These are phyloP conservation scores for Lathyrus aphaca DNA, from an alignment of 306 rosid species.

Conservation along the genomic window DNA sequence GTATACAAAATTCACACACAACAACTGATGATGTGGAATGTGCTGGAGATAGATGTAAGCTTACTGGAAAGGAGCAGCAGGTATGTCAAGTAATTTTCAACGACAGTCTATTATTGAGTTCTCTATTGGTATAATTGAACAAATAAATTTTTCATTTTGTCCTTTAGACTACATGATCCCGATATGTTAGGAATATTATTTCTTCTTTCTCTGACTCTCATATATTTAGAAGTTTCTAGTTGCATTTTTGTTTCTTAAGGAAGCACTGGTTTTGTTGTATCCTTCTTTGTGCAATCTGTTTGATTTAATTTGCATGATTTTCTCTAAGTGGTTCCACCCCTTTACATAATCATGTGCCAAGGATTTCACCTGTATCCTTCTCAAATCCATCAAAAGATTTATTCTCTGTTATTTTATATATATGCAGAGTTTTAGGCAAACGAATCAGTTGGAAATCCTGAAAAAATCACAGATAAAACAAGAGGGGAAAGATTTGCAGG, in stretches of 20 bases:
- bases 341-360: constrained; percentile 22
- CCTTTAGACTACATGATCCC: constrained; percentile 23
- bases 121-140: background rate
- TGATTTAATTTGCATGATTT: constrained; percentile 28
- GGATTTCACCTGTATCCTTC: constrained; percentile 30
- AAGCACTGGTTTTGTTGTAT: constrained; percentile 21
- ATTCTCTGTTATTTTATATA: constrained; percentile 24
- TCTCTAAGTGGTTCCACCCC: background rate
- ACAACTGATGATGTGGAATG: constrained; percentile 47
- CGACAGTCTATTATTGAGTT: constrained; percentile 15
- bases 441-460: constrained; percentile 47
- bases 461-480: constrained; percentile 53
- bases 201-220: background rate
- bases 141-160: constrained; percentile 19
- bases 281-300: constrained; percentile 11
- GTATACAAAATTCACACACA: constrained; percentile 47
- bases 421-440: constrained; percentile 61
- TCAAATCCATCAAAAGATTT: constrained; percentile 18
- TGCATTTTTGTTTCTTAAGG: constrained; percentile 18
- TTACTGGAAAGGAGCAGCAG: constrained; percentile 49
- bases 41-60: constrained; percentile 51
- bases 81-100: constrained; percentile 50
- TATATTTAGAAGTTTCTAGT: background rate
- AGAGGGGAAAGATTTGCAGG: constrained; percentile 52
- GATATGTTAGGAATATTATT: constrained; percentile 35